Evolutionary conservation across 208 protist genomes (phyloP).

Genomic region (Trypanosomatidae sp.): DNA sequence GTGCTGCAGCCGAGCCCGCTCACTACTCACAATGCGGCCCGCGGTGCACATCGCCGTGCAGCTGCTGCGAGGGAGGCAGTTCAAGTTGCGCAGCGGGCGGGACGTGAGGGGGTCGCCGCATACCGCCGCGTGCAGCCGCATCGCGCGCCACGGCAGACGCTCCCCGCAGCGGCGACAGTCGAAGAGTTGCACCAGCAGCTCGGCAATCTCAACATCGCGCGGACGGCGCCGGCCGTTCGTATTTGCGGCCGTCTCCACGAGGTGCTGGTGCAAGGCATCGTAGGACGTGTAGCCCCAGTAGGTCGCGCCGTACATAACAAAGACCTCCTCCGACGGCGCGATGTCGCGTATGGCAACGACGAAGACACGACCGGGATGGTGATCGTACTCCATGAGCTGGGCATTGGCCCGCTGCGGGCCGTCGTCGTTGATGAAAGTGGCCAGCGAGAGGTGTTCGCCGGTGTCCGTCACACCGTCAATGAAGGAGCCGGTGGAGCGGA

Average conservation of each 20-base stretch:
- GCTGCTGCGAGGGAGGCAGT: slow-evolving; percentile 69
- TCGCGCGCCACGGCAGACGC: slow-evolving; percentile 33
- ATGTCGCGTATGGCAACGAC: slow-evolving; percentile 77
- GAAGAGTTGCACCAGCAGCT: slow-evolving; percentile 20
- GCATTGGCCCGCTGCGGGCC: slow-evolving; percentile 68
- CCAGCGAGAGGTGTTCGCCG: slow-evolving; percentile 71
- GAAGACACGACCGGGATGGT: slow-evolving; percentile 78
- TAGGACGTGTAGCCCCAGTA: slow-evolving; percentile 89
- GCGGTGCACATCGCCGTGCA: slow-evolving; percentile 55
- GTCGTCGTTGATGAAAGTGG: slow-evolving; percentile 90
- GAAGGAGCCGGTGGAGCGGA: slow-evolving; percentile 54
- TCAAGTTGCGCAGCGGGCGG: slow-evolving; percentile 41
- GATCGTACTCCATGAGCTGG: slow-evolving; percentile 80
- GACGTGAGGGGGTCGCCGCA: slow-evolving; percentile 73
- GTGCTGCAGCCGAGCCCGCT: slow-evolving; percentile 29
- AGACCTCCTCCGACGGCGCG: slow-evolving; percentile 71
- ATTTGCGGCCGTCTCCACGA: too few species aligned
- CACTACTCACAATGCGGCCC: slow-evolving; percentile 32
- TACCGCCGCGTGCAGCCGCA: slow-evolving; percentile 46
- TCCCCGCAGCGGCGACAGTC: slow-evolving; percentile 65
- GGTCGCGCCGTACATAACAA: slow-evolving; percentile 78
- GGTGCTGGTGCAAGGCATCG: slow-evolving; percentile 38
- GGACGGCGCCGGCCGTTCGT: neutral
- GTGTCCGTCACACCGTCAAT: slow-evolving; percentile 67
- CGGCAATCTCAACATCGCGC: neutral